phyloP scores from a whole-genome alignment of 1,139 yeast species.

The Taiozyma sp. region DNA sequence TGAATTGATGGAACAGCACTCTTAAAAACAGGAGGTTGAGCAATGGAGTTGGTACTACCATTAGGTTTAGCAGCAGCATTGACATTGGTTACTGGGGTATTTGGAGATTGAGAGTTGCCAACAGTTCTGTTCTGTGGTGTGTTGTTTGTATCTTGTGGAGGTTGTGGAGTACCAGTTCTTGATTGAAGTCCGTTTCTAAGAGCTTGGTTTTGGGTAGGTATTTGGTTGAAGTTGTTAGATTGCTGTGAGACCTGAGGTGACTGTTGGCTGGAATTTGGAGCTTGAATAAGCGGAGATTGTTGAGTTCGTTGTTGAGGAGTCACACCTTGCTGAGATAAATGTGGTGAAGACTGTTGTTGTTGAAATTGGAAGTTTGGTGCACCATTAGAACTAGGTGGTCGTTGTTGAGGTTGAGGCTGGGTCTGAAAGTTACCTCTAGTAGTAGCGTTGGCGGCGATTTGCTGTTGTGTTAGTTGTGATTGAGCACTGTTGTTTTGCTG shows the following conservation, averaged over 20 bases:
- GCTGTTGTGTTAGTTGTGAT: conserved; percentile 11
- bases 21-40: conserved; percentile 47
- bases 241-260: conserved; percentile 1
- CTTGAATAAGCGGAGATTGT: conserved; percentile 8
- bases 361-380: background rate
- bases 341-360: conserved; percentile 1
- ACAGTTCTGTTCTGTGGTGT: conserved; percentile 13
- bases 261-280: conserved; percentile 7
- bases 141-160: conserved; percentile 18
- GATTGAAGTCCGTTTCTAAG: conserved; percentile 3
- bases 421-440: background rate
- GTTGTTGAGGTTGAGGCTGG: background rate
- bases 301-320: conserved; percentile 4
- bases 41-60: conserved; percentile 15
- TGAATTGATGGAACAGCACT: conserved; percentile 70
- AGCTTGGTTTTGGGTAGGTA: background rate
- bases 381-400: background rate
- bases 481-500: conserved; percentile 7
- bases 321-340: conserved; percentile 6
- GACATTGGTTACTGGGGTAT: conserved; percentile 31
- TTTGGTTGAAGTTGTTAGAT: conserved; percentile 13
- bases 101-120: conserved; percentile 20
- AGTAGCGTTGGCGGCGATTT: background rate
- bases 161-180: conserved; percentile 19
- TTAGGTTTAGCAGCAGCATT: conserved; percentile 35